Evolutionary conservation across 257 asterid genomes (phyloP).

Genomic region (Fraxinus cuspidata): DNA sequence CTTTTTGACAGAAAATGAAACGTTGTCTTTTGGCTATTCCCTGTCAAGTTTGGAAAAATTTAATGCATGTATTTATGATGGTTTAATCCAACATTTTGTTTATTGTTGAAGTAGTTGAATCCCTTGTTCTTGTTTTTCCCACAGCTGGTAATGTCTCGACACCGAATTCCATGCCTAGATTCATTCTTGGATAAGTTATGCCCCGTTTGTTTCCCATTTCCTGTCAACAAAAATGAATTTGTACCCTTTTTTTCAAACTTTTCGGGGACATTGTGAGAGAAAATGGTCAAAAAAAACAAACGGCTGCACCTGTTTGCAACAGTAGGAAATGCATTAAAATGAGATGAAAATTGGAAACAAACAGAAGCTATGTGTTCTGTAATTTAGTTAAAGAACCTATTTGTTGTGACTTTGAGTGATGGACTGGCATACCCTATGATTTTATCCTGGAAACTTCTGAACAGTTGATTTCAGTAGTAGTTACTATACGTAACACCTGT

Average conservation of each 20-base stretch:
- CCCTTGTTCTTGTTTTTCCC: conserved; percentile 15
- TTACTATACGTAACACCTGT: background rate
- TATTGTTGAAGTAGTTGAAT: conserved; percentile 14
- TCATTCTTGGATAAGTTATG: conserved; percentile 95
- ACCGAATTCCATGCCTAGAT: conserved; percentile 93
- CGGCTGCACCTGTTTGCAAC: no score
- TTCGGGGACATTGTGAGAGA: no score
- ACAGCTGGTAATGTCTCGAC: conserved; percentile 97
- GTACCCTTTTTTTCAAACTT: no score
- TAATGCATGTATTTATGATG: background rate
- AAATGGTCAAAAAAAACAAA: no score
- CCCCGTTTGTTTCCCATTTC: no score
- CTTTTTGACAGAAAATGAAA: background rate
- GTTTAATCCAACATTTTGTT: conserved; percentile 4
- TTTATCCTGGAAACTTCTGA: background rate
- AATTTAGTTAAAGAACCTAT: conserved; percentile 17
- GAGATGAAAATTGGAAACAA: no score
- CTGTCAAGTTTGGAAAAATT: background rate
- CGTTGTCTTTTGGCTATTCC: background rate
- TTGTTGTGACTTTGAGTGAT: conserved; percentile 8
- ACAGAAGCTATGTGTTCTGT: conserved; percentile 40
- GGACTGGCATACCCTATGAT: conserved; percentile 8
- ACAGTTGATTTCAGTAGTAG: background rate
- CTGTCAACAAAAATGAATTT: no score
- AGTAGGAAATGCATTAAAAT: no score